These are phyloP conservation scores for Cryptosporidium tyzzeri DNA, from an alignment of 169 alveolate genomes.

Conservation along the genomic window DNA sequence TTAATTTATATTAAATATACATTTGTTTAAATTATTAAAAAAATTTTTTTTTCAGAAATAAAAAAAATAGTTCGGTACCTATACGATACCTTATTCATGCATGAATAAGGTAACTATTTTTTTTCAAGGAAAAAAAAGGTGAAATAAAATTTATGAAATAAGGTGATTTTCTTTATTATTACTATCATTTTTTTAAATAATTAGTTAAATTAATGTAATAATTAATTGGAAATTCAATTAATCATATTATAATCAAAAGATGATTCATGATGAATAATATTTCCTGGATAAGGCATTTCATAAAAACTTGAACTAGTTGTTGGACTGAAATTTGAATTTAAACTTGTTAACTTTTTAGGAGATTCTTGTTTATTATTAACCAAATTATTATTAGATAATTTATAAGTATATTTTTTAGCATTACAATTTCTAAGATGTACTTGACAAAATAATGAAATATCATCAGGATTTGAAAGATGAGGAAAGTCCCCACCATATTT, in stretches of 20 bases:
- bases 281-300: constrained; percentile 74
- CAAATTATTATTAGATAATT: background rate
- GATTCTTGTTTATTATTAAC: background rate
- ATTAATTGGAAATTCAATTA: background rate
- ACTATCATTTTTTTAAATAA: background rate
- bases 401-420: constrained; percentile 11
- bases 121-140: background rate
- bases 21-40: background rate
- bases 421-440: constrained; percentile 59
- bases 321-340: background rate
- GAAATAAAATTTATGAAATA: background rate
- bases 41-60: background rate
- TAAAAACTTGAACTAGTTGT: background rate
- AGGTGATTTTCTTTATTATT: background rate
- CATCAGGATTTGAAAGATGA: constrained; percentile 63
- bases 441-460: constrained; percentile 55
- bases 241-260: constrained; percentile 10
- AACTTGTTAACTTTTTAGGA: background rate
- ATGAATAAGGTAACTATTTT: too few species aligned
- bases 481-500: constrained; percentile 74
- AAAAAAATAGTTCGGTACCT: background rate
- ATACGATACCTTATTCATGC: background rate
- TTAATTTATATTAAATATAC: background rate
- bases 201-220: background rate
- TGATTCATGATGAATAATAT: constrained; percentile 39